Base-by-base conservation (phyloP, 1,284 basidiomycete genomes). In the Boletus semigastroideus region DNA sequence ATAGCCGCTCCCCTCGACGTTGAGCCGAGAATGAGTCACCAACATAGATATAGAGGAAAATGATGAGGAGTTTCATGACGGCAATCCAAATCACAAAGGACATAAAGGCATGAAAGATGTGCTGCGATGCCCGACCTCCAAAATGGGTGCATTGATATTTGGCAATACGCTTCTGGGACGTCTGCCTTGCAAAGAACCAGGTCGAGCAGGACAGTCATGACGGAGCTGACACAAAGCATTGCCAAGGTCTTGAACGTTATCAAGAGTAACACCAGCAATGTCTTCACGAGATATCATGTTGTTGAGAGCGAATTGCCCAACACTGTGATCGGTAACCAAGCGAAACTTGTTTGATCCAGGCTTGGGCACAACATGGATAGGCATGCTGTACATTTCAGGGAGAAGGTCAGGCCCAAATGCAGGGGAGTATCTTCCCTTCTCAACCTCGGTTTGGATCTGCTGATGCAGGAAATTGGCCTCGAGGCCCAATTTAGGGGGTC, bases 241-340 rank as follows among this genome's bases (percentile, higher is more conserved):
- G 0, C 63, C 68, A 0, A 73, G 45, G 11, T 68, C 55, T 6
- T 57, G 59, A 14, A 65, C 47, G 28, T 56, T 66, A n/a, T 73
- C 65, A 0, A 72, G 51, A 0, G 38, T 60, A 0, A 63, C 53
- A 0, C 59, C 54, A 0, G 52, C 54, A 5, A 66, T 56, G 0
- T 67, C 54, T 0, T 61, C 51, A 0, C 45, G 48, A 0, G 48
- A 33, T 12, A 79, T 74, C 61, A 73, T 69, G 1, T 63, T 62
- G 56, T 80, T 79, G 0, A 74, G 60, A 0, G 71, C 63, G 51
- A 54, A 72, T 0, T 42, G 8, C 0, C 72, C 70, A 0, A 62
- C 59, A 27, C 67, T 72, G 7, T 78, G 75, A 48, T 75, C 59
- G 0, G 64, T 74, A 3, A 79, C 63, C 0, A 80, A 57, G 0